phyloP scores from a whole-genome alignment of 129 eudicot species.

The Oenanthe sinensis region DNA sequence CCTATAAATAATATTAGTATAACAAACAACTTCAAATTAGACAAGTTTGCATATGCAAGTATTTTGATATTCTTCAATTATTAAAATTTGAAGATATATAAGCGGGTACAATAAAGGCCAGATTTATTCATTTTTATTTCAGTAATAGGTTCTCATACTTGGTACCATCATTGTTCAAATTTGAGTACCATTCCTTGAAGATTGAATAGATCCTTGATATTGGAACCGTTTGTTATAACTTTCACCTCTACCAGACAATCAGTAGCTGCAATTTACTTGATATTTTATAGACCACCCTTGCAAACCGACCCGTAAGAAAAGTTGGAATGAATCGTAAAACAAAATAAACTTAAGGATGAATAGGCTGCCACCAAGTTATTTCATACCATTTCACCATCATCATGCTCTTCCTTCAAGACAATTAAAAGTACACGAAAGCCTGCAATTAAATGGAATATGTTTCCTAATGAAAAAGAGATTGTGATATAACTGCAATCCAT shows the following conservation, averaged over 20 bases:
- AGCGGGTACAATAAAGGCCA: no score
- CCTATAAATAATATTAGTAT: no score
- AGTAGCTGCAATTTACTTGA: background rate
- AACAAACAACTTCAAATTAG: no score
- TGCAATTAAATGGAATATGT: constrained; percentile 24
- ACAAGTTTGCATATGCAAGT: no score
- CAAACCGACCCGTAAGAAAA: background rate
- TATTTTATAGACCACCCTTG: background rate
- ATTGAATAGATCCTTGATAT: no score
- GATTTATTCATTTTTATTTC: no score
- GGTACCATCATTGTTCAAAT: no score
- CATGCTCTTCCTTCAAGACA: constrained; percentile 80
- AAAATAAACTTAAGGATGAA: constrained; percentile 7
- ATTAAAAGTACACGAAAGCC: constrained; percentile 83
- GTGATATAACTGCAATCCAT: background rate
- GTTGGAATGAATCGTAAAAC: background rate
- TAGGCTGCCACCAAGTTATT: constrained; percentile 12
- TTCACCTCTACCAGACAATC: background rate
- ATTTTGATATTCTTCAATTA: no score
- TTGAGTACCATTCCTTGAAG: no score
- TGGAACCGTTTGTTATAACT: no score
- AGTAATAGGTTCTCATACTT: no score
- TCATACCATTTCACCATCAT: constrained; percentile 92
- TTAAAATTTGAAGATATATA: no score
- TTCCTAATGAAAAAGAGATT: constrained; percentile 6